phyloP scores from a whole-genome alignment of 208 protist species.

The Leishmania mexicana region DNA sequence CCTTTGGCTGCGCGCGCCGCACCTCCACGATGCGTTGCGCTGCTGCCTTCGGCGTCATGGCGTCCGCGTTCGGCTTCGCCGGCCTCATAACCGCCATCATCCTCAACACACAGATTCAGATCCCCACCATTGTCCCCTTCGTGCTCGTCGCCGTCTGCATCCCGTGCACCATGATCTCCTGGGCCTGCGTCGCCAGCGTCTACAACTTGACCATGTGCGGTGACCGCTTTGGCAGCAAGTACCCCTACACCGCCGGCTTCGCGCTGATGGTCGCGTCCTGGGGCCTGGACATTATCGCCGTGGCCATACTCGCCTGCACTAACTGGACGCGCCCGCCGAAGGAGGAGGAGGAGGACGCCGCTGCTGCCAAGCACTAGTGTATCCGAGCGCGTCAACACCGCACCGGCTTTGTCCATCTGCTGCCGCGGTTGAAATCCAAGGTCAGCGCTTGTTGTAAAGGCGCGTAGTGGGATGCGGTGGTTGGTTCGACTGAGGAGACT shows the following conservation, averaged over 20 bases:
- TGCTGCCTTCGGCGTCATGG: slow-evolving; percentile 44
- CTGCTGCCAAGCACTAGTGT: slow-evolving; percentile 15
- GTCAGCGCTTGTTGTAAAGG: no score
- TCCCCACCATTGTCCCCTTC: slow-evolving; percentile 26
- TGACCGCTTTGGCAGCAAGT: slow-evolving; percentile 17
- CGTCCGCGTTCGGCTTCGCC: slow-evolving; percentile 35
- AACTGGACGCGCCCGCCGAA: slow-evolving; percentile 24
- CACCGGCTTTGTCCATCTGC: background rate
- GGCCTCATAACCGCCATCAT: slow-evolving; percentile 37
- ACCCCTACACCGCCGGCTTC: slow-evolving; percentile 46
- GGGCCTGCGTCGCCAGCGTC: slow-evolving; percentile 52
- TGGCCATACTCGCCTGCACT: slow-evolving; percentile 25
- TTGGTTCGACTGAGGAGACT: background rate
- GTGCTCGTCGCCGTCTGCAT: slow-evolving; percentile 35
- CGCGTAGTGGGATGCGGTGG: background rate
- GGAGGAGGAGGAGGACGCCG: slow-evolving; percentile 25
- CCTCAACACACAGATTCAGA: slow-evolving; percentile 28
- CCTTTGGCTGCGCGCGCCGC: slow-evolving; percentile 31
- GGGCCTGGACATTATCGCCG: slow-evolving; percentile 40
- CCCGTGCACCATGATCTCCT: slow-evolving; percentile 44
- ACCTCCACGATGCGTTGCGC: slow-evolving; percentile 40
- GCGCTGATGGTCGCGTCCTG: slow-evolving; percentile 45
- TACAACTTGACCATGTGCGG: slow-evolving; percentile 39
- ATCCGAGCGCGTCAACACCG: background rate
- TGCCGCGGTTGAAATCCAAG: background rate